Conservation (phyloP, 257 asterid genomes). For the Hygrophila difformis region DNA sequence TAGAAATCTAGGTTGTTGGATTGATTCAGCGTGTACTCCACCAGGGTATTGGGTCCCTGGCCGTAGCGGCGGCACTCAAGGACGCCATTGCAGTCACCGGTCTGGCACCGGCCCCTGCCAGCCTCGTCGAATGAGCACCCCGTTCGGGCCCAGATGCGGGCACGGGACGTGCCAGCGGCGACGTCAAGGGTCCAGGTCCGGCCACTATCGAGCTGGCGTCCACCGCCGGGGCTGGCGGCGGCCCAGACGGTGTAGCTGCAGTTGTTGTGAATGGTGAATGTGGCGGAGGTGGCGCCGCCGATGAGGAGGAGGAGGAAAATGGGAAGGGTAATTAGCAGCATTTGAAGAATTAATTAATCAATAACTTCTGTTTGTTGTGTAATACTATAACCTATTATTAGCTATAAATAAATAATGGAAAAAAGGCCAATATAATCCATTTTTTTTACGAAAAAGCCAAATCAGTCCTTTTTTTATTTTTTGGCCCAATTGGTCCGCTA, state of each 20-base stretch:
- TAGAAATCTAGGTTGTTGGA: slow-evolving; percentile 34
- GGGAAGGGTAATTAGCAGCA: too few species aligned
- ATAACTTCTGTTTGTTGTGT: too few species aligned
- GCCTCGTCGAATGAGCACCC: slow-evolving; percentile 30
- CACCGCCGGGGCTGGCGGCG: slow-evolving; percentile 41
- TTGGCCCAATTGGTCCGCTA: too few species aligned
- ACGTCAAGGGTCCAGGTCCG: slow-evolving; percentile 33
- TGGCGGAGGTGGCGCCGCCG: slow-evolving; percentile 8
- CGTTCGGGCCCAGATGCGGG: slow-evolving; percentile 33
- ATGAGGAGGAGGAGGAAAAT: not conserved
- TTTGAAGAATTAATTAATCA: too few species aligned
- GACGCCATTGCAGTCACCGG: slow-evolving; percentile 45
- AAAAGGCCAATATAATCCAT: too few species aligned
- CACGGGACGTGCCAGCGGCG: slow-evolving; percentile 20
- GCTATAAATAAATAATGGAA: too few species aligned
- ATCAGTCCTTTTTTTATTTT: too few species aligned
- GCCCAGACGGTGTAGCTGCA: slow-evolving; percentile 42
- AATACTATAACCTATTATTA: too few species aligned
- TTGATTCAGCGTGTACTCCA: slow-evolving; percentile 38
- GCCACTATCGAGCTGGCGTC: slow-evolving; percentile 28
- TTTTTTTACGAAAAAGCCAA: too few species aligned
- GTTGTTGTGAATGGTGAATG: slow-evolving; percentile 33
- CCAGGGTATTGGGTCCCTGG: slow-evolving; percentile 48
- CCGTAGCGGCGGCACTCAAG: slow-evolving; percentile 40
- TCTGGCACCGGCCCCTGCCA: slow-evolving; percentile 33